phyloP scores from a whole-genome alignment of 768 basidiomycete species.

The Coprinopsis cinerea region DNA sequence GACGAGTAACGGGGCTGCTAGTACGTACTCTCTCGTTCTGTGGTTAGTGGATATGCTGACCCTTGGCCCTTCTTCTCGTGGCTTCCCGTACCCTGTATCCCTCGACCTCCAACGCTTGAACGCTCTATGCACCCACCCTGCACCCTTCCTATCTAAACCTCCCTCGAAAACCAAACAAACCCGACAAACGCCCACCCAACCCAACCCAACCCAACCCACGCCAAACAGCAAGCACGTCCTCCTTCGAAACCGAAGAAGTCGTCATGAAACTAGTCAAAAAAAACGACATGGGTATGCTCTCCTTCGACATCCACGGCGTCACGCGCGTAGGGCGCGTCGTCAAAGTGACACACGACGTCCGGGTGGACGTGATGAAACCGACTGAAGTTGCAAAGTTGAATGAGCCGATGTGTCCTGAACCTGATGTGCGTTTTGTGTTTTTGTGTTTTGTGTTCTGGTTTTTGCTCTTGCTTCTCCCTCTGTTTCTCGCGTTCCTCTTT shows the following conservation, averaged over 20 bases:
- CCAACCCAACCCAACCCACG: too few relatives aligned
- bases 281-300: conserved; percentile 69
- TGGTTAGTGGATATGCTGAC: neutral
- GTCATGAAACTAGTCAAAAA: conserved; percentile 87
- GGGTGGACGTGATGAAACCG: conserved; percentile 75
- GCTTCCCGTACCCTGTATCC: too few relatives aligned
- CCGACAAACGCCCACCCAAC: too few relatives aligned
- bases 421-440: conserved; percentile 51
- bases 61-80: too few relatives aligned
- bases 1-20: neutral
- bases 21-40: neutral
- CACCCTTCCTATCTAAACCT: too few relatives aligned
- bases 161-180: too few relatives aligned
- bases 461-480: too few relatives aligned
- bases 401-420: conserved; percentile 83
- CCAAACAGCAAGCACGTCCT: neutral
- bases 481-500: too few relatives aligned
- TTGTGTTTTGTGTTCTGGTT: neutral
- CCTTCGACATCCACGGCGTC: conserved; percentile 65
- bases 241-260: conserved; percentile 55
- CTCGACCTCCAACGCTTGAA: too few relatives aligned
- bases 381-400: conserved; percentile 63
- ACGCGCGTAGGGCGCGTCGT: conserved; percentile 60
- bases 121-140: too few relatives aligned
- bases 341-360: conserved; percentile 72